phyloP scores from a whole-genome alignment of 129 eudicot genomes.

The Glebionis coronaria region DNA sequence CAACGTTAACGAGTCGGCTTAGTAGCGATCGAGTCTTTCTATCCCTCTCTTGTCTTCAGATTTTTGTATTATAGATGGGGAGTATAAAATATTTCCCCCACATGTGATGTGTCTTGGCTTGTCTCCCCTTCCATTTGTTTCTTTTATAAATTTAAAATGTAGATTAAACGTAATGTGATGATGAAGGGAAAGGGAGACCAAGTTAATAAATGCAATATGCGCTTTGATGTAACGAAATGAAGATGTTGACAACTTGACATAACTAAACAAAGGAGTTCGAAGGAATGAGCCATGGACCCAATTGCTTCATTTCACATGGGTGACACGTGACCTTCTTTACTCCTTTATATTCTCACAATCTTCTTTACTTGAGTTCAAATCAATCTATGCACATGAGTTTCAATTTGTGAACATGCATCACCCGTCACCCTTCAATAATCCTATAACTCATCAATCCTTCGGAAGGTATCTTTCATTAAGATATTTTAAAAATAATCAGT shows the following conservation, averaged over 20 bases:
- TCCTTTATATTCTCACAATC: slow-evolving; percentile 25
- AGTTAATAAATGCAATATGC: slow-evolving; percentile 39
- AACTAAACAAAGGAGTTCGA: slow-evolving; percentile 18
- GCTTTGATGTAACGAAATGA: slow-evolving; percentile 23
- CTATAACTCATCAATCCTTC: neutral
- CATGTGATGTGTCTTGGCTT: slow-evolving; percentile 58
- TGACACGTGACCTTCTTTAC: slow-evolving; percentile 54
- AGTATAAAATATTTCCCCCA: slow-evolving; percentile 40
- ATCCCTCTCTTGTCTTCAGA: slow-evolving; percentile 18
- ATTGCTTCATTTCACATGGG: slow-evolving; percentile 52
- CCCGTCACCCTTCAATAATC: slow-evolving; percentile 11
- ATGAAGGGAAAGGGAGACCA: neutral
- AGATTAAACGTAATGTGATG: slow-evolving; percentile 35
- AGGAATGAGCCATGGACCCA: slow-evolving; percentile 52
- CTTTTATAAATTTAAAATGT: slow-evolving; percentile 12
- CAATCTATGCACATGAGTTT: slow-evolving; percentile 29
- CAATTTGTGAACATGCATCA: slow-evolving; percentile 33
- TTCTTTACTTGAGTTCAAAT: slow-evolving; percentile 16
- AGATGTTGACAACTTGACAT: slow-evolving; percentile 32
- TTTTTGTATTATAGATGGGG: slow-evolving; percentile 69
- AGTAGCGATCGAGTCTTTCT: neutral
- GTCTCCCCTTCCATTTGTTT: slow-evolving; percentile 25
- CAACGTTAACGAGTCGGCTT: slow-evolving; percentile 32
- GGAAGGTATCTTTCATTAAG: neutral
- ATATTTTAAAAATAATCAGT: neutral